Percentiles rank a stretch among this genome's conserved stretches.
Evolutionary conservation across 2,329 filamentous ascomycete species (phyloP).

Genomic region (Colletotrichum coccodes): DNA sequence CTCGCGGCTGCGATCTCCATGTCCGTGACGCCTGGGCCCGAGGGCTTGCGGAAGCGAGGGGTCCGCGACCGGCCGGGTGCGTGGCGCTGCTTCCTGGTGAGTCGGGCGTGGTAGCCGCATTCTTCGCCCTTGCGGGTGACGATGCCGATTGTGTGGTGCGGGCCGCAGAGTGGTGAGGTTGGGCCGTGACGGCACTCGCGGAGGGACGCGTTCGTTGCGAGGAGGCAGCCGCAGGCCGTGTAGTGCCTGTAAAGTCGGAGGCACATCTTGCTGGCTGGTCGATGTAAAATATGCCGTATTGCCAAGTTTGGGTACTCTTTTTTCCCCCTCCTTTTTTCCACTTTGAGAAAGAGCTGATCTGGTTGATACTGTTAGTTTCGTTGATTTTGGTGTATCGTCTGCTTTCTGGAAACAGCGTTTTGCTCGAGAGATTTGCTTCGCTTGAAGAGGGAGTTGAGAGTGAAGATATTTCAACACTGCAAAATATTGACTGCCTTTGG

Average conservation of each 20-base stretch:
- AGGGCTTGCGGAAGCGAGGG: not conserved
- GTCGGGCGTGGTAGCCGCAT: slow-evolving; percentile 18
- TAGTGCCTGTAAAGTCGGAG: slow-evolving; percentile 16
- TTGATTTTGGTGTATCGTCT: no score
- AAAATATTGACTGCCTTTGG: no score
- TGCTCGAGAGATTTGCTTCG: no score
- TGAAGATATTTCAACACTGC: no score
- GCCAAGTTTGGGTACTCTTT: no score
- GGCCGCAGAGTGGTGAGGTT: slow-evolving; percentile 3
- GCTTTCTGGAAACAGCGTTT: no score
- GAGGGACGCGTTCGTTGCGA: not conserved
- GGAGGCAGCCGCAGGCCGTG: slow-evolving; percentile 15
- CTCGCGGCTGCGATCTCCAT: not conserved
- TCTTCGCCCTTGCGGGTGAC: not conserved
- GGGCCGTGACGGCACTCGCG: slow-evolving; percentile 8
- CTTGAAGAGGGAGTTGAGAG: no score
- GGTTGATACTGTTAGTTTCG: no score
- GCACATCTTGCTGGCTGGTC: slow-evolving; percentile 14
- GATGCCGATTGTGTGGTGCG: not conserved
- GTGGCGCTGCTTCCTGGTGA: not conserved
- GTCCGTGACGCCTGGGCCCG: not conserved
- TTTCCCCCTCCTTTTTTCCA: no score
- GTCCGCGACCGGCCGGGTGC: not conserved
- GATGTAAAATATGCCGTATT: not conserved
- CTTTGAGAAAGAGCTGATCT: no score